Percentiles rank a stretch among this genome's conserved stretches.
Conservation (phyloP, 805 yeast species). For the Teunomyces gatunensis region DNA sequence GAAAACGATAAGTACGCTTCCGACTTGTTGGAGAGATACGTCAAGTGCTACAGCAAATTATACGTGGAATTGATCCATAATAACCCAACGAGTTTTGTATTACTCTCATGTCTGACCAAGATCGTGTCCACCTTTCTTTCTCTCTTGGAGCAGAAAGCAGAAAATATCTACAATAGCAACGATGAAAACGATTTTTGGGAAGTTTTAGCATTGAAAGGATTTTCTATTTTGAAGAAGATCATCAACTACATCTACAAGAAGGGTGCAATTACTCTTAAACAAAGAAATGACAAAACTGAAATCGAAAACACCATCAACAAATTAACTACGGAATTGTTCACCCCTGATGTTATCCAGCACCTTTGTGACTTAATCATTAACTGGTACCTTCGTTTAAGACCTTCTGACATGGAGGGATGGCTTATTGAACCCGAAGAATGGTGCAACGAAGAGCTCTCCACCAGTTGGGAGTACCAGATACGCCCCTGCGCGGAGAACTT, state of each 20-base stretch:
- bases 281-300: constrained; percentile 64
- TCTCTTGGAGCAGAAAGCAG: constrained; percentile 62
- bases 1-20: constrained; percentile 50
- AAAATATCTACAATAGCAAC: constrained; percentile 57
- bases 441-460: constrained; percentile 74
- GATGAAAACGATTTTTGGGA: constrained; percentile 71
- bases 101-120: constrained; percentile 61
- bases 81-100: constrained; percentile 68
- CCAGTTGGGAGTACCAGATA: constrained; percentile 80
- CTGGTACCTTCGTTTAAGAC: constrained; percentile 72
- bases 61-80: constrained; percentile 56
- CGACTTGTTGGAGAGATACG: constrained; percentile 62
- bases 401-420: constrained; percentile 82
- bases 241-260: constrained; percentile 60
- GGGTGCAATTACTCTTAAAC: constrained; percentile 65
- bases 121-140: constrained; percentile 61
- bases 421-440: constrained; percentile 86
- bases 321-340: constrained; percentile 55
- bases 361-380: constrained; percentile 66
- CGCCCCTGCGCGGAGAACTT: constrained; percentile 86
- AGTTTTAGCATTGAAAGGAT: constrained; percentile 61
- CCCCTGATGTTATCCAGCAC: constrained; percentile 51
- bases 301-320: constrained; percentile 54
- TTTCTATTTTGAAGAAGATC: constrained; percentile 62
- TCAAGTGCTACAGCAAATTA: constrained; percentile 73